A percentile compares a stretch with the other conserved stretches of the same genome.
These are phyloP conservation scores for Marchantia polymorpha DNA, from an alignment of 225 moss, liverwort and hornwort genomes.

Conservation along the genomic window DNA sequence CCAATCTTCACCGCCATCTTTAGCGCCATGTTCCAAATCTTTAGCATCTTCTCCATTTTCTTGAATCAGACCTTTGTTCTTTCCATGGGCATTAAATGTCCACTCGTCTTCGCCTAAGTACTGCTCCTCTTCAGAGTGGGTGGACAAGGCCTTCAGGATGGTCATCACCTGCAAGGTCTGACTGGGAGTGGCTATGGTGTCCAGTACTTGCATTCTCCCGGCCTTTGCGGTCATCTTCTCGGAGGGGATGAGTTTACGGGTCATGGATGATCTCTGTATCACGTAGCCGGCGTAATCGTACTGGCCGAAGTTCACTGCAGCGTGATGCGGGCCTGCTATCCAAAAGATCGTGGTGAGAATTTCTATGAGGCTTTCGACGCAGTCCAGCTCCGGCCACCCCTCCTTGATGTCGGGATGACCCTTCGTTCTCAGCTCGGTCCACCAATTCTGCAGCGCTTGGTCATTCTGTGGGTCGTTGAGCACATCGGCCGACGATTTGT, in stretches of 20 bases:
- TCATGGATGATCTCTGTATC: slow-evolving; percentile 54
- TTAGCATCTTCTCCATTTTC: background rate
- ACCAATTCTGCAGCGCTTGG: slow-evolving; percentile 69
- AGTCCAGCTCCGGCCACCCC: slow-evolving; percentile 52
- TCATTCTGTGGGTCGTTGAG: slow-evolving; percentile 35
- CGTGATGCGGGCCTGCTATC: slow-evolving; percentile 74
- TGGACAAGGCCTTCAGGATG: slow-evolving; percentile 16
- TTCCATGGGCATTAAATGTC: background rate
- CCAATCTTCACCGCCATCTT: no score
- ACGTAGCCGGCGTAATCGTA: slow-evolving; percentile 57
- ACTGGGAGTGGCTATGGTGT: background rate
- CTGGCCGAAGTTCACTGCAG: slow-evolving; percentile 77
- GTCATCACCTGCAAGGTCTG: slow-evolving; percentile 1
- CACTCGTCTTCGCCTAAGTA: slow-evolving; percentile 24
- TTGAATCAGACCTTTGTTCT: background rate
- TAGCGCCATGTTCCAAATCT: no score
- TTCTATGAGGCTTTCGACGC: slow-evolving; percentile 31
- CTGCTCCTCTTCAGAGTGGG: slow-evolving; percentile 26
- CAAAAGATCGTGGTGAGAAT: slow-evolving; percentile 60
- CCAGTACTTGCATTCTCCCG: slow-evolving; percentile 16
- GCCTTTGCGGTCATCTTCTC: slow-evolving; percentile 22
- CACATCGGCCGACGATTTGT: slow-evolving; percentile 40
- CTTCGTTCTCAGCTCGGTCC: slow-evolving; percentile 50
- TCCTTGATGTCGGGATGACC: slow-evolving; percentile 31
- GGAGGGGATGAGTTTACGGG: slow-evolving; percentile 51